phyloP scores from a whole-genome alignment of 495 filamentous ascomycete genomes.

The Aspergillus bridgeri region DNA sequence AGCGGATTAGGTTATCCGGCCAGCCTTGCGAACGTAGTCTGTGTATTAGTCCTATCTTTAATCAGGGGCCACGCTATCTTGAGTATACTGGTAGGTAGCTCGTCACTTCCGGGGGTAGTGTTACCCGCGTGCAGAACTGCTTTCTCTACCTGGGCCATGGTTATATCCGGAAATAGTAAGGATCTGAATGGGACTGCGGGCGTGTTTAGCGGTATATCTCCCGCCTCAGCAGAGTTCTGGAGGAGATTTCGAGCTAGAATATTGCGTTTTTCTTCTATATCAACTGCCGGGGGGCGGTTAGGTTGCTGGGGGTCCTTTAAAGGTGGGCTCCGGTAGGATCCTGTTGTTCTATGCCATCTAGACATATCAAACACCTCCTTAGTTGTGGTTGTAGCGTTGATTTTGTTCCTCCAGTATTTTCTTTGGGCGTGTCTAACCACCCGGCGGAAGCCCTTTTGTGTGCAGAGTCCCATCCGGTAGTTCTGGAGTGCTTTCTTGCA shows the following conservation, averaged over 20 bases:
- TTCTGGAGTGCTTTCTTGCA: too few species aligned
- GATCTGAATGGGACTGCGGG: background rate
- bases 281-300: background rate
- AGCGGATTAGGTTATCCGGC: conserved; percentile 6
- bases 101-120: background rate
- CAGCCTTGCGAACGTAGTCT: conserved; percentile 9
- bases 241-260: conserved; percentile 1
- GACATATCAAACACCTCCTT: background rate
- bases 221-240: background rate
- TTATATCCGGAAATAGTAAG: background rate
- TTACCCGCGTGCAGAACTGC: background rate
- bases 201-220: background rate
- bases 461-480: background rate
- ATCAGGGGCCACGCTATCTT: background rate
- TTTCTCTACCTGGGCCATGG: background rate
- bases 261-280: background rate
- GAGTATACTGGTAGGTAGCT: background rate
- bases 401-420: background rate
- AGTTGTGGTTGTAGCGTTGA: background rate
- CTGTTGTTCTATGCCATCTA: background rate
- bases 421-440: background rate
- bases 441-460: background rate
- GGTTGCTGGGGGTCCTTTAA: background rate
- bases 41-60: background rate
- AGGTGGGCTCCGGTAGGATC: background rate